Evolutionary conservation across 768 basidiomycete species (phyloP), one percentile per base, ranked within the genome.

Genomic region (Suillus tomentosus): DNA sequence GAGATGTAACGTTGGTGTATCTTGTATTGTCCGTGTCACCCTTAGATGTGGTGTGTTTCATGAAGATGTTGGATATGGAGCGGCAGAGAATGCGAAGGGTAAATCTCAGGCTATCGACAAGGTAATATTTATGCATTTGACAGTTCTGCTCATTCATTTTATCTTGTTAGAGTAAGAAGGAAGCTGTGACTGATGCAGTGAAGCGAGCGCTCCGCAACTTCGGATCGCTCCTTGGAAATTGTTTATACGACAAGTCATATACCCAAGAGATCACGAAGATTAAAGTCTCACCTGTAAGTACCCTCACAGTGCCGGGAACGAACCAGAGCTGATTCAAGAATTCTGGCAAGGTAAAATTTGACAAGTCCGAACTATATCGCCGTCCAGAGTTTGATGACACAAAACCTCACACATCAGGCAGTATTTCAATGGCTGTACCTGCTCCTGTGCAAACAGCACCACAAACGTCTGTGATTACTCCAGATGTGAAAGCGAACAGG

Each of bases 201-300:
- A 99, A 99, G 76, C 88, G 96, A 39, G 87, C 95, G 1, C 82
- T 99, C 10, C 83, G 94, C 31, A 94, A 88, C 67, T 99, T 99
- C 72, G 97, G 97, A 47, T 97, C 96, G 73, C 79, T 99, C 3
- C 81, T 99, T 17, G 97, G 97, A 1, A 96, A 97, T 70, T 99
- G 97, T 76, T 77, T 99, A n/a, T 99, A 99, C 71, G 97, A 99
- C 79, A 97, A 96, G 78, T 76, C 84, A 7, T 98, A 94, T 74
- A 84, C 92, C 0, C 84, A 89, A 56, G 91, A 96, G 72, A 81
- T 99, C 10, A 79, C 85, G 47, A 96, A 96, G 78, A 89, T 99
- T 67, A 96, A 94, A 73, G 87, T 93, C 0, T 84, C 85, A 37
- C 86, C 87, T 4, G 95, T 96, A 70, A 64, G 90, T 84, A n/a